Evolutionary conservation across 2,329 filamentous ascomycete genomes (phyloP).

Genomic region (Pyrenophora seminiperda): DNA sequence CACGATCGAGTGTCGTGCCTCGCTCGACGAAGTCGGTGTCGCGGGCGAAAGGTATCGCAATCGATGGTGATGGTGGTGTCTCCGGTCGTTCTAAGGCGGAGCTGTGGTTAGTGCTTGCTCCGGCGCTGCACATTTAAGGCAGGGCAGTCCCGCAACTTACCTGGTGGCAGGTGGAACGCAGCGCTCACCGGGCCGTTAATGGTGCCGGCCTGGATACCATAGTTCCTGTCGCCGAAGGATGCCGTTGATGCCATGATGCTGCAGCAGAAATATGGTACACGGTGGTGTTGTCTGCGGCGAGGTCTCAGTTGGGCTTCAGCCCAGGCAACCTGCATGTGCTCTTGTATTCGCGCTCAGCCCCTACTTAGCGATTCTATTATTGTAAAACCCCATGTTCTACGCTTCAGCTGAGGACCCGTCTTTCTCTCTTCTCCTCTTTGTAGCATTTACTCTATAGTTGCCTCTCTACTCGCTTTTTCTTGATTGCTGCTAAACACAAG

Average conservation of each 20-base stretch:
- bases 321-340: too few relatives aligned
- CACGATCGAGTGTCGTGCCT: slow-evolving; percentile 11
- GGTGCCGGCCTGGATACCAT: slow-evolving; percentile 15
- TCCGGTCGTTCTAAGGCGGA: too few relatives aligned
- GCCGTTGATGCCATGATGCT: slow-evolving; percentile 10
- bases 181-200: slow-evolving; percentile 15
- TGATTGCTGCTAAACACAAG: slow-evolving; percentile 2
- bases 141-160: slow-evolving; percentile 16
- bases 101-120: too few relatives aligned
- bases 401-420: background rate
- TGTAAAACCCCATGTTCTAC: background rate
- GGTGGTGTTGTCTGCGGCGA: slow-evolving; percentile 7
- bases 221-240: slow-evolving; percentile 16
- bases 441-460: background rate
- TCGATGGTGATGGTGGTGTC: slow-evolving; percentile 28
- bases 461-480: background rate
- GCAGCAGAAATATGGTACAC: background rate
- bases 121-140: too few relatives aligned
- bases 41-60: slow-evolving; percentile 33
- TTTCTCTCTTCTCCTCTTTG: background rate
- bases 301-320: slow-evolving; percentile 10
- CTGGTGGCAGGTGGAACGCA: slow-evolving; percentile 10
- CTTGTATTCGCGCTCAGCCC: slow-evolving; percentile 29
- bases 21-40: slow-evolving; percentile 34
- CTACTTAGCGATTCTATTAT: slow-evolving; percentile 22